phyloP scores from a whole-genome alignment of 2,329 filamentous ascomycete species.

The Aureobasidium sp. region DNA sequence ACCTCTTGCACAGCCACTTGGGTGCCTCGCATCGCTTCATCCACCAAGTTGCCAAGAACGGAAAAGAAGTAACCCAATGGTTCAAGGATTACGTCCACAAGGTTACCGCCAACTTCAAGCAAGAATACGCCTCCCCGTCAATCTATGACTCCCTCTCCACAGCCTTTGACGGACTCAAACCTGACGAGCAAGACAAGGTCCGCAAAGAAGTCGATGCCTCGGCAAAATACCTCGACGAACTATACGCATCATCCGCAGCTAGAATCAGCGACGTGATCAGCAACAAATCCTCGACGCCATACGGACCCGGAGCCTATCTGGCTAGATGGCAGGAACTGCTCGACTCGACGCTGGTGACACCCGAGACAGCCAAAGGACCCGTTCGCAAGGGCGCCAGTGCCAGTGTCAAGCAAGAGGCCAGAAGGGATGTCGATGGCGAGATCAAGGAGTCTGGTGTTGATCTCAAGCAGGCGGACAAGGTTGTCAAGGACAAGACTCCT shows the following conservation, averaged over 20 bases:
- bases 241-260: slow-evolving; percentile 46
- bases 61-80: slow-evolving; percentile 54
- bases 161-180: slow-evolving; percentile 41
- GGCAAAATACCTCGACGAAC: slow-evolving; percentile 48
- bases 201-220: slow-evolving; percentile 51
- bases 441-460: slow-evolving; percentile 20
- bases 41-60: slow-evolving; percentile 60
- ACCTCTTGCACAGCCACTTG: slow-evolving; percentile 57
- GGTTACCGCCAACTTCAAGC: slow-evolving; percentile 49
- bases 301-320: slow-evolving; percentile 64
- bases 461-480: slow-evolving; percentile 24
- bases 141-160: slow-evolving; percentile 24
- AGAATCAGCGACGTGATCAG: slow-evolving; percentile 52
- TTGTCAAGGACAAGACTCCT: slow-evolving; percentile 25
- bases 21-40: slow-evolving; percentile 59
- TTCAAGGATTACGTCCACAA: slow-evolving; percentile 55
- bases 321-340: slow-evolving; percentile 64
- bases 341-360: slow-evolving; percentile 61
- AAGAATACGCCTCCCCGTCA: slow-evolving; percentile 20
- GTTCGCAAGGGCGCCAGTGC: slow-evolving; percentile 37
- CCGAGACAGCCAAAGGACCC: slow-evolving; percentile 44
- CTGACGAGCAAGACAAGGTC: slow-evolving; percentile 39
- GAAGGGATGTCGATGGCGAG: slow-evolving; percentile 29
- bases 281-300: slow-evolving; percentile 31
- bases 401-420: slow-evolving; percentile 29